Percentiles rank a stretch among this genome's conserved stretches.
phyloP scores from a whole-genome alignment of 345 rosid species.

The Citrus sp. region DNA sequence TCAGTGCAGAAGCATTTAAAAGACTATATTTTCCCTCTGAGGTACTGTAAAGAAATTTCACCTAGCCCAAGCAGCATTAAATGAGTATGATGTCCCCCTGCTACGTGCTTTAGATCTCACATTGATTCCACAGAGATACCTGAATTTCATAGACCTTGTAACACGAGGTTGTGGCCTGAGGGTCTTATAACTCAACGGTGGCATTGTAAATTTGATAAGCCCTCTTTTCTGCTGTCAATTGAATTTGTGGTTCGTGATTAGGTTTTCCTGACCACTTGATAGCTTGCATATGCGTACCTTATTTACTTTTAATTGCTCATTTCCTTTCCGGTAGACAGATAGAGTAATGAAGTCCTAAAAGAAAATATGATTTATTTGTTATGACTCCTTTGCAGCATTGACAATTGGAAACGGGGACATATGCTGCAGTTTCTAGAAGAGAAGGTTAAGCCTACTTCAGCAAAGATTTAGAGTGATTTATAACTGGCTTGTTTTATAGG shows the following conservation, averaged over 20 bases:
- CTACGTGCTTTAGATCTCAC: too few relatives aligned
- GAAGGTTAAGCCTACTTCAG: too few relatives aligned
- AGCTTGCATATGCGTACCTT: neutral
- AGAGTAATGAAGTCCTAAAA: neutral
- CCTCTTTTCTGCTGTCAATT: neutral
- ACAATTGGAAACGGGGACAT: too few relatives aligned
- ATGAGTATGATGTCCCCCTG: too few relatives aligned
- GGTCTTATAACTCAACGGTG: neutral
- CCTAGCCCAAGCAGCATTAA: too few relatives aligned
- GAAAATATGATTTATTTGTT: neutral
- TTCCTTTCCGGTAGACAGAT: neutral
- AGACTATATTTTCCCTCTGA: too few relatives aligned
- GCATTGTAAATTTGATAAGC: neutral
- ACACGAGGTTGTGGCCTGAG: neutral
- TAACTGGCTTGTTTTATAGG: too few relatives aligned
- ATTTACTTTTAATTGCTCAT: neutral
- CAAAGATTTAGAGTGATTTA: too few relatives aligned
- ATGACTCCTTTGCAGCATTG: slow-evolving; percentile 7
- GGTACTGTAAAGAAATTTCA: too few relatives aligned
- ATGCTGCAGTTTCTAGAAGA: too few relatives aligned
- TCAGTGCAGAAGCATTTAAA: too few relatives aligned
- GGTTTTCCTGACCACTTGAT: neutral
- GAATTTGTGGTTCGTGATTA: neutral
- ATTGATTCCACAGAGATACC: too few relatives aligned
- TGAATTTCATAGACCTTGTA: neutral